These are phyloP conservation scores for Candida incommunis DNA, from an alignment of 805 yeast species.

Conservation along the genomic window DNA sequence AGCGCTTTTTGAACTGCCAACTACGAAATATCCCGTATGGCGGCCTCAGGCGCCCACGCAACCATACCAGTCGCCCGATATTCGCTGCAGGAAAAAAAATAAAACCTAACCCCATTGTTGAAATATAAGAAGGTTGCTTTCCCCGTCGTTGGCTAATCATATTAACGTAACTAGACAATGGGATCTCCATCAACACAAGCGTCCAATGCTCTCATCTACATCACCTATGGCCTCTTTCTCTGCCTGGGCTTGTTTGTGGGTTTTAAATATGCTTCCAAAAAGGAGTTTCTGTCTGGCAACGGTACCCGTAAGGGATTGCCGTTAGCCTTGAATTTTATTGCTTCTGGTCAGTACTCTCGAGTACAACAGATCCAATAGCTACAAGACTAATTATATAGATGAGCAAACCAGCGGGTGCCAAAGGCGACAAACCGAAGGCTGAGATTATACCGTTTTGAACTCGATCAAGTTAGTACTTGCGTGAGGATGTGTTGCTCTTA, in stretches of 20 bases:
- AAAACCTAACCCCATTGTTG: too few relatives aligned
- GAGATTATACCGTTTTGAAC: constrained; percentile 62
- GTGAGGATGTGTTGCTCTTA: constrained; percentile 41
- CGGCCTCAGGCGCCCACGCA: too few relatives aligned
- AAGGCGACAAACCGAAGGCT: constrained; percentile 30
- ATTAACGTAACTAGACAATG: too few relatives aligned
- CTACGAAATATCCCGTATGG: too few relatives aligned
- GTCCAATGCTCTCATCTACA: constrained; percentile 50
- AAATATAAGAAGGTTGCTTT: too few relatives aligned
- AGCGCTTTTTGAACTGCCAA: too few relatives aligned
- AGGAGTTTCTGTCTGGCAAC: constrained; percentile 59
- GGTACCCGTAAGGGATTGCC: constrained; percentile 73
- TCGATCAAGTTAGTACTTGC: constrained; percentile 76
- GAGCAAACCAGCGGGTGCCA: constrained; percentile 8
- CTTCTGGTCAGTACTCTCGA: constrained; percentile 53
- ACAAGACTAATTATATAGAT: constrained; percentile 9
- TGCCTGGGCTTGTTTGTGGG: constrained; percentile 47
- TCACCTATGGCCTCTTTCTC: constrained; percentile 42
- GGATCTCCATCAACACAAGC: constrained; percentile 22
- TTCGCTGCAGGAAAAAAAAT: too few relatives aligned
- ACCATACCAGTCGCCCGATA: too few relatives aligned
- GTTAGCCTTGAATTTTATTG: constrained; percentile 75
- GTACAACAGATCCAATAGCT: constrained; percentile 2
- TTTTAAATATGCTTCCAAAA: constrained; percentile 35
- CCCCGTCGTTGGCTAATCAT: too few relatives aligned